phyloP scores from a whole-genome alignment of 2,329 filamentous ascomycete genomes.

The Beauveria medogensis region DNA sequence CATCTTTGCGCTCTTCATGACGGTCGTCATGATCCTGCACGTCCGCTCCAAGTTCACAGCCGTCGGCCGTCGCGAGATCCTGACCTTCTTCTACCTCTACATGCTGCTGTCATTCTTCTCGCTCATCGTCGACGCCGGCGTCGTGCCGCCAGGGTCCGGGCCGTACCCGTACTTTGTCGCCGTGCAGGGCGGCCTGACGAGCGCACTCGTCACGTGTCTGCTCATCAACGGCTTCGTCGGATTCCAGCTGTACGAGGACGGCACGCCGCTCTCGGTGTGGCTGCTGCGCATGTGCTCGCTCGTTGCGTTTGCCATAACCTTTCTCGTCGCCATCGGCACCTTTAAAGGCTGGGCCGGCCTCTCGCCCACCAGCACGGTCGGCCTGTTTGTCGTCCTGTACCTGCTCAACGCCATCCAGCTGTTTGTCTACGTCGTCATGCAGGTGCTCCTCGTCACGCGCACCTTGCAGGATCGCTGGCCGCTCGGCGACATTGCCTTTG shows the following conservation, averaged over 20 bases:
- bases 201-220: slow-evolving; percentile 78
- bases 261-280: slow-evolving; percentile 89
- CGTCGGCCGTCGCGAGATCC: slow-evolving; percentile 68
- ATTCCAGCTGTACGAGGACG: slow-evolving; percentile 97
- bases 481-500: slow-evolving; percentile 82
- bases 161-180: slow-evolving; percentile 89
- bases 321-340: slow-evolving; percentile 80
- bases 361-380: slow-evolving; percentile 75
- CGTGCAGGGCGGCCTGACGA: slow-evolving; percentile 75
- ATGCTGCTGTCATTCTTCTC: slow-evolving; percentile 84
- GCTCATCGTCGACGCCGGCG: slow-evolving; percentile 84
- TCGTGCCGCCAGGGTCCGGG: slow-evolving; percentile 71
- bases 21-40: slow-evolving; percentile 88
- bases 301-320: slow-evolving; percentile 77
- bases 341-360: slow-evolving; percentile 89
- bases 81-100: slow-evolving; percentile 95
- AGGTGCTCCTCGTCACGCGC: slow-evolving; percentile 78
- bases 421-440: slow-evolving; percentile 77
- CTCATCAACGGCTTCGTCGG: slow-evolving; percentile 97
- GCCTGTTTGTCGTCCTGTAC: slow-evolving; percentile 86
- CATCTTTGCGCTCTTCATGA: slow-evolving; percentile 85
- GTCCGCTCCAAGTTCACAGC: slow-evolving; percentile 97
- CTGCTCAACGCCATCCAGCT: slow-evolving; percentile 83
- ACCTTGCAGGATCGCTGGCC: slow-evolving; percentile 96
- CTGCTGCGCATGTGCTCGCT: slow-evolving; percentile 72